Evolutionary conservation across 441 rosid species (phyloP).

Genomic region (Pelargonium australe): DNA sequence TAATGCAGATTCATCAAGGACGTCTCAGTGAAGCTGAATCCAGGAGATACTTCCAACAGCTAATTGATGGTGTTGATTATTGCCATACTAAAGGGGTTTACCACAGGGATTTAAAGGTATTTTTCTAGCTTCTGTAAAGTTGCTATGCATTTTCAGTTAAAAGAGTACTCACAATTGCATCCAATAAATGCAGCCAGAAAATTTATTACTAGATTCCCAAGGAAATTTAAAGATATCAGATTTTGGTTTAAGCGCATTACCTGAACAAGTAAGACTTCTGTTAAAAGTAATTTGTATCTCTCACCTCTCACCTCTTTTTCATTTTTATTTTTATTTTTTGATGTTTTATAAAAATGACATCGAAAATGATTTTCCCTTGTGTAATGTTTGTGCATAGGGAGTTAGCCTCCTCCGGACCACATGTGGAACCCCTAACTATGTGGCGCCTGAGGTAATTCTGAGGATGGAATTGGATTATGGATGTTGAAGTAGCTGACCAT

Average conservation of each 20-base stretch:
- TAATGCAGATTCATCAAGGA: conserved; percentile 65
- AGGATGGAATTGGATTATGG: neutral
- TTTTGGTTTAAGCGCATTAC: conserved; percentile 91
- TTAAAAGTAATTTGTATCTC: conserved; percentile 3
- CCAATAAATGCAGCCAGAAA: conserved; percentile 66
- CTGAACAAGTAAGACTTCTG: conserved; percentile 54
- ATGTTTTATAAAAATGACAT: conserved; percentile 12
- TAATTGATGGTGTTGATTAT: conserved; percentile 92
- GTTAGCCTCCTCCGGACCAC: conserved; percentile 78
- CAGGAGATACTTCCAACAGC: conserved; percentile 81
- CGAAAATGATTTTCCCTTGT: conserved; percentile 11
- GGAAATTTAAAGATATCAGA: conserved; percentile 89
- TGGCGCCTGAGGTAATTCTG: conserved; percentile 84
- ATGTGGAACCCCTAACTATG: conserved; percentile 94
- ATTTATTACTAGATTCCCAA: conserved; percentile 82
- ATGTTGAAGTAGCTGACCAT: neutral
- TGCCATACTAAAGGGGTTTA: conserved; percentile 87
- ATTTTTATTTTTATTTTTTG: neutral
- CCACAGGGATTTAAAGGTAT: conserved; percentile 91
- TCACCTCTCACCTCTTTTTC: neutral
- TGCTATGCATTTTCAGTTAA: conserved; percentile 11
- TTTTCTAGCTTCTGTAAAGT: conserved; percentile 6
- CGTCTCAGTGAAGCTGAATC: conserved; percentile 90
- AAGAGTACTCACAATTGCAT: conserved; percentile 21
- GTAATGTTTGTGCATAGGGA: conserved; percentile 46